Evolutionary conservation across 306 rosid species (phyloP).

Genomic region (Rubus idaeus): DNA sequence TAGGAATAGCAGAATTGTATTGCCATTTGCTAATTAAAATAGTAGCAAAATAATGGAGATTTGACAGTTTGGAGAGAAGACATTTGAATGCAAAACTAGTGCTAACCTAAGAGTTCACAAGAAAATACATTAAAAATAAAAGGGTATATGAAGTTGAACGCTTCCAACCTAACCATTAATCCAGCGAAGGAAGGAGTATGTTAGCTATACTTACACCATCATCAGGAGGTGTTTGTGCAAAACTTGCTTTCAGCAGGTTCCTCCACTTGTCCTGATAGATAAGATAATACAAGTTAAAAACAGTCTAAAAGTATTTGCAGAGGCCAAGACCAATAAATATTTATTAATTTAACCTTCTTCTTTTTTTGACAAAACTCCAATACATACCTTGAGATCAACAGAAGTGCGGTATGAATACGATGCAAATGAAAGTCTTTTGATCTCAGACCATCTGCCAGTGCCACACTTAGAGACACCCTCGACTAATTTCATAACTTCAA

Average conservation of each 20-base stretch:
- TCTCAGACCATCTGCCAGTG: slow-evolving; percentile 98
- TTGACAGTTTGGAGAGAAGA: background rate
- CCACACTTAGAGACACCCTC: slow-evolving; percentile 94
- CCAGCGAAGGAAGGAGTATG: background rate
- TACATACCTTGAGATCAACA: slow-evolving; percentile 87
- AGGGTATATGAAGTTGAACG: slow-evolving; percentile 11
- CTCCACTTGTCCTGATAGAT: slow-evolving; percentile 95
- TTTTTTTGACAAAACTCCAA: slow-evolving; percentile 6
- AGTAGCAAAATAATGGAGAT: background rate
- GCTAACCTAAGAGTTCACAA: slow-evolving; percentile 16
- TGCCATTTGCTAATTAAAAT: background rate
- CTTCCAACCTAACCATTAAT: slow-evolving; percentile 13
- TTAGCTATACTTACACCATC: slow-evolving; percentile 57
- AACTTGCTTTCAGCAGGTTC: slow-evolving; percentile 93
- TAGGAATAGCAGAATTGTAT: background rate
- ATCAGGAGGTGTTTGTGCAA: slow-evolving; percentile 65
- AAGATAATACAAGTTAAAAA: slow-evolving; percentile 15
- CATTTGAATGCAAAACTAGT: slow-evolving; percentile 5
- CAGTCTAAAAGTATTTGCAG: slow-evolving; percentile 5
- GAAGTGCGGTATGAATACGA: slow-evolving; percentile 89
- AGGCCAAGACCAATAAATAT: background rate
- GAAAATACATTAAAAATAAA: background rate
- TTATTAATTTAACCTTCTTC: background rate
- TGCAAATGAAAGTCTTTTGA: slow-evolving; percentile 81
- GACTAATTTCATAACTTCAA: slow-evolving; percentile 77